phyloP scores from a whole-genome alignment of 164 flowering plant genomes.

The Vitis labrusca region DNA sequence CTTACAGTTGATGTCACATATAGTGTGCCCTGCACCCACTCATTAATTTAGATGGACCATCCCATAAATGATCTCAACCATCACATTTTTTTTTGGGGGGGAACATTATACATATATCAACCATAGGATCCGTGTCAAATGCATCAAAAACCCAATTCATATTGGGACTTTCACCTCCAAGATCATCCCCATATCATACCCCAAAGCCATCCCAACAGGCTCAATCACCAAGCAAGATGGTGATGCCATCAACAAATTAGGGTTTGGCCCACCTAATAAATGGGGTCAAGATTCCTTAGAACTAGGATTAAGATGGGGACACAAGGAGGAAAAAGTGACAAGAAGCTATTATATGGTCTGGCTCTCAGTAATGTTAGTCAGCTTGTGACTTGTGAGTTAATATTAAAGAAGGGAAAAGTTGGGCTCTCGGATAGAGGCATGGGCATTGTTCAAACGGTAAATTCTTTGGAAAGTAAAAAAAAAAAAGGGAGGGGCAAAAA shows the following conservation, averaged over 20 bases:
- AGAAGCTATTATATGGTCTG: neutral
- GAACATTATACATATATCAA: too few species aligned
- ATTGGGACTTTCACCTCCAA: too few species aligned
- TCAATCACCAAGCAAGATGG: neutral
- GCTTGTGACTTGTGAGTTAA: neutral
- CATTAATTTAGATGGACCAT: neutral
- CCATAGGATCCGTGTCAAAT: too few species aligned
- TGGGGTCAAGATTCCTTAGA: slow-evolving; percentile 4
- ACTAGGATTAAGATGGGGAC: slow-evolving; percentile 5
- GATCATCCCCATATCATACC: too few species aligned
- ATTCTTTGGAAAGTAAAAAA: neutral
- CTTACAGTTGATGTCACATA: neutral
- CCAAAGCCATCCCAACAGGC: neutral
- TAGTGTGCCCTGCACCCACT: neutral
- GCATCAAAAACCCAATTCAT: too few species aligned
- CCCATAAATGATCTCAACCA: too few species aligned
- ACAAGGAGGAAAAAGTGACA: neutral
- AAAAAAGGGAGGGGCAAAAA: neutral
- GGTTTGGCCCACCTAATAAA: slow-evolving; percentile 5
- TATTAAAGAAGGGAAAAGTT: neutral
- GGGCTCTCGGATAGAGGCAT: slow-evolving; percentile 5
- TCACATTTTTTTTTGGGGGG: too few species aligned
- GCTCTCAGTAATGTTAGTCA: neutral
- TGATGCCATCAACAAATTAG: neutral
- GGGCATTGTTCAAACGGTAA: neutral